These are phyloP conservation scores for Vitis riparia DNA, from an alignment of 164 flowering plant genomes.

Conservation along the genomic window DNA sequence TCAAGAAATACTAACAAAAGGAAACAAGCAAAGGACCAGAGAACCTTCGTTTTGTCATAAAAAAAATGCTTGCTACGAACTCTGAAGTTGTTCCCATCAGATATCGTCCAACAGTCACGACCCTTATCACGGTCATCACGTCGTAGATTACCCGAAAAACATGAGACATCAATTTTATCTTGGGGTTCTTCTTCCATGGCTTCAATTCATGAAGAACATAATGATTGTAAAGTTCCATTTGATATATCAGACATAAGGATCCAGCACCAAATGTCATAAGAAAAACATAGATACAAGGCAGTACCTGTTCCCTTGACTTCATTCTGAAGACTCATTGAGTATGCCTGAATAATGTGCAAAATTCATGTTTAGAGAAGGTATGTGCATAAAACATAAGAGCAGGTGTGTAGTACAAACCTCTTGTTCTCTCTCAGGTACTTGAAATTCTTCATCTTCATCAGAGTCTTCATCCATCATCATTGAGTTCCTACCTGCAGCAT, in stretches of 20 bases:
- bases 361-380: conserved; percentile 5
- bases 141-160: conserved; percentile 78
- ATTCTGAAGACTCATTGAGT: conserved; percentile 34
- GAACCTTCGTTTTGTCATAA: conserved; percentile 83
- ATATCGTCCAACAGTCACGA: conserved; percentile 88
- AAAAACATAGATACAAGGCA: conserved; percentile 2
- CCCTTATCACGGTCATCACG: conserved; percentile 77
- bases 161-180: conserved; percentile 74
- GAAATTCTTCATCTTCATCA: conserved; percentile 95
- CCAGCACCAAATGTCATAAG: neutral
- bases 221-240: neutral
- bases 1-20: neutral
- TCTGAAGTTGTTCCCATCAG: conserved; percentile 92
- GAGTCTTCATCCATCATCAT: conserved; percentile 85
- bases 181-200: conserved; percentile 65
- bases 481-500: conserved; percentile 63
- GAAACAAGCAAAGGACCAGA: conserved; percentile 1
- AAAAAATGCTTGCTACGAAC: conserved; percentile 87
- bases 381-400: neutral
- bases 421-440: conserved; percentile 65
- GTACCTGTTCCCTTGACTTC: conserved; percentile 66
- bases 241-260: neutral
- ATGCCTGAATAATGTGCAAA: conserved; percentile 46
- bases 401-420: conserved; percentile 49
- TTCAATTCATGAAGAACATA: conserved; percentile 23